Evolutionary conservation across 805 yeast genomes (phyloP).

Genomic region (Suhomyces tanzawaensis): DNA sequence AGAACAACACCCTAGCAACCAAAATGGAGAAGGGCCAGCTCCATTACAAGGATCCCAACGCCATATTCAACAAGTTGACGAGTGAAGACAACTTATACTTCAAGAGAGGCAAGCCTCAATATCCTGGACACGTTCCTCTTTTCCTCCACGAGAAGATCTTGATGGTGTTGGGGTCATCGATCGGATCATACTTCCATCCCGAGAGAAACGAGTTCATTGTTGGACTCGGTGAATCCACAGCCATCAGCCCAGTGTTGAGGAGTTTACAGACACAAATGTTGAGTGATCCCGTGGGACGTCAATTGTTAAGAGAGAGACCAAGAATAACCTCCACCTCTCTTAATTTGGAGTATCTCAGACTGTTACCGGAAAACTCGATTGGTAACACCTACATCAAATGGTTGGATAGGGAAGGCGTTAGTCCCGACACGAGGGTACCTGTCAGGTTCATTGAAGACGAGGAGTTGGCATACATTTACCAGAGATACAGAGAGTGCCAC

Average conservation of each 20-base stretch:
- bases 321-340: slow-evolving; percentile 73
- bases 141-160: slow-evolving; percentile 58
- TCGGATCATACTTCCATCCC: slow-evolving; percentile 76
- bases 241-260: slow-evolving; percentile 63
- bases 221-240: slow-evolving; percentile 88
- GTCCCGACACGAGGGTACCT: slow-evolving; percentile 89
- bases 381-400: slow-evolving; percentile 80
- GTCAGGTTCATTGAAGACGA: slow-evolving; percentile 87
- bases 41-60: slow-evolving; percentile 36
- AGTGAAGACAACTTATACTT: slow-evolving; percentile 30
- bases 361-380: slow-evolving; percentile 64
- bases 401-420: slow-evolving; percentile 83
- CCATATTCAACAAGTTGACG: slow-evolving; percentile 26
- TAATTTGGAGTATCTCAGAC: slow-evolving; percentile 56
- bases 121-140: slow-evolving; percentile 80
- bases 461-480: slow-evolving; percentile 88
- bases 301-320: slow-evolving; percentile 75
- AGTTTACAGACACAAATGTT: slow-evolving; percentile 72
- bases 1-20: slow-evolving; percentile 55
- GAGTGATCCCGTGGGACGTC: slow-evolving; percentile 69
- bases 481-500: slow-evolving; percentile 93
- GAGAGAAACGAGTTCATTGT: slow-evolving; percentile 73
- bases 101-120: slow-evolving; percentile 44
- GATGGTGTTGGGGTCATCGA: slow-evolving; percentile 68
- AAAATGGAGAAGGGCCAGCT: slow-evolving; percentile 53